Evolutionary conservation across 129 eudicot species (phyloP).

Genomic region (Sambucus nigra): DNA sequence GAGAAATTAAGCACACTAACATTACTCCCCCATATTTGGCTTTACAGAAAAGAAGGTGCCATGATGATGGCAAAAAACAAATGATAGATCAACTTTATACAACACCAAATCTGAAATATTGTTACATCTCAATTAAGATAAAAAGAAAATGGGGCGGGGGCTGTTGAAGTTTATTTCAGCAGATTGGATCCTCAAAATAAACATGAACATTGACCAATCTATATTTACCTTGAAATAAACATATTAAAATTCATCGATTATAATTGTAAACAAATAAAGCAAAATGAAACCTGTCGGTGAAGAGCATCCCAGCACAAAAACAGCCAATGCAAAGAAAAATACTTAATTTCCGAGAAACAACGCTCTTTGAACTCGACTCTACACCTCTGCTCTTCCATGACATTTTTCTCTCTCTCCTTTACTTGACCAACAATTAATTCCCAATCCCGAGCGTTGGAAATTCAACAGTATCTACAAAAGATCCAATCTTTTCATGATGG

Average conservation of each 20-base stretch:
- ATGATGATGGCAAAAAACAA: too few species aligned
- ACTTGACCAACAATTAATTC: conserved; percentile 15
- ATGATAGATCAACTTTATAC: too few species aligned
- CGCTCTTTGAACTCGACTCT: conserved; percentile 41
- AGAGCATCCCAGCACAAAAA: conserved; percentile 88
- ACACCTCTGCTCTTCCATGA: conserved; percentile 71
- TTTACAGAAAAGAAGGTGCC: too few species aligned
- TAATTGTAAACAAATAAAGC: neutral
- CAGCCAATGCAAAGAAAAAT: conserved; percentile 53
- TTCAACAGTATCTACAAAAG: too few species aligned
- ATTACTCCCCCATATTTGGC: too few species aligned
- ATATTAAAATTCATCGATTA: neutral
- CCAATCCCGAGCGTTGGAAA: neutral
- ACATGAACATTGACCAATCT: too few species aligned
- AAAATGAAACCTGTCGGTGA: conserved; percentile 69
- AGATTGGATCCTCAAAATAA: too few species aligned
- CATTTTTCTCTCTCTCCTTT: conserved; percentile 22
- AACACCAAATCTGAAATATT: neutral
- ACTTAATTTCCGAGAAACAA: conserved; percentile 50
- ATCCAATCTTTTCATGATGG: too few species aligned
- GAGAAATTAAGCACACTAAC: too few species aligned
- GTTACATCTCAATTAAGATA: neutral
- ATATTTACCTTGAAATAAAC: neutral
- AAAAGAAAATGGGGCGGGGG: too few species aligned
- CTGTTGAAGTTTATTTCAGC: too few species aligned